Evolutionary conservation across 2,329 filamentous ascomycete species (phyloP), one percentile per base, ranked within the genome.

Genomic region (Nemania abortiva): DNA sequence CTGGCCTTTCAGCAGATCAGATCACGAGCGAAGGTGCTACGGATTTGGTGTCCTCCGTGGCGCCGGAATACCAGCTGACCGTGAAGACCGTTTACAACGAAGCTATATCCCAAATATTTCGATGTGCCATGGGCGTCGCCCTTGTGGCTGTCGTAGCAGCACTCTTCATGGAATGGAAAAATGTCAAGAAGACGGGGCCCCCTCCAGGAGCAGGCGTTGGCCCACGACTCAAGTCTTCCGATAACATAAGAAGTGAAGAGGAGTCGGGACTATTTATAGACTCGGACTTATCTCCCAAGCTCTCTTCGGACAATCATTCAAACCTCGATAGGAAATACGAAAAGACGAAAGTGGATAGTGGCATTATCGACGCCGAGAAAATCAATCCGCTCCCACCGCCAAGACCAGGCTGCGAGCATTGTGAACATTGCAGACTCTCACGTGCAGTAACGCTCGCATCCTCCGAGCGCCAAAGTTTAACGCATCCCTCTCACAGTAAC

Each of bases 61-160:
- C 82, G 0, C 70, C 77, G 0, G 72, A 85, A 54, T 84, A 81
- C 65, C 79, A 88, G 2, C 63, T 74, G 1, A 80, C 79, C 1
- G 88, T 91, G 20, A 83, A 87, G 11, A 65, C 78, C 0, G 86
- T 87, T 0, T 91, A 91, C 78, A 90, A 90, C 72, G 61, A 79
- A 11, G 84, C 88, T 0, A 76, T 91, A 34, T 83, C 82, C 5
- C 79, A 84, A 68, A 85, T 85, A 3, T 90, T 88, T 74, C 86
- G 88, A 71, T 87, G 89, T 13, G 82, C 82, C 11, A 83, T 87
- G 49, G 88, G 86, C 0, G 79, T 88, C 68, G 81, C 82, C 2
- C 79, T 81, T 5, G 66, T 87, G 7, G 84, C 82, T 6, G 81
- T 89, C 31, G 63, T 88, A 22, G 88, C 86, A 1, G 81, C 84